Evolutionary conservation across 2,329 filamentous ascomycete genomes (phyloP), one percentile per base, ranked within the genome.

Genomic region (Gyromitra esculenta): DNA sequence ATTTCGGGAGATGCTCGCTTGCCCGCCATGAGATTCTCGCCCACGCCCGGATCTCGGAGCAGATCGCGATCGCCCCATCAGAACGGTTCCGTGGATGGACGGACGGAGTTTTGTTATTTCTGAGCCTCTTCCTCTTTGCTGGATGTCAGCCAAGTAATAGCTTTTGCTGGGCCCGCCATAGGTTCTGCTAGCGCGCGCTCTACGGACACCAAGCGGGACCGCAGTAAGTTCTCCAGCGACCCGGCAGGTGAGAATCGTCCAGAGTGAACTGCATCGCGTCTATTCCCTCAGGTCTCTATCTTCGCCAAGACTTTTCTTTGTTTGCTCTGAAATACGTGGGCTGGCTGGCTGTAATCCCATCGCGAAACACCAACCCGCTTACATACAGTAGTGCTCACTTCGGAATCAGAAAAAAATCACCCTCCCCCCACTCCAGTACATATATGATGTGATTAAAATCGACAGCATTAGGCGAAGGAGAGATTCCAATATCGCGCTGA

Each of bases 321-420:
- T 9, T 54, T 54, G n/a, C 13, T 48, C 13, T 31, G 31, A 25
- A n/a, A 25, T 60, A 59, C 13, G 25, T 31, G 25, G 25, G 25
- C 25, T 31, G 9, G 7, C 52, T 18, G 13, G 8, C 45, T 50
- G 48, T 35, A 31, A 52, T 11, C 25, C 52, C 39, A 70, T n/a
- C 13, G 18, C n/a, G 54, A 52, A 25, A 35, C 18, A 39, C 21
- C 25, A 31, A 31, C n/a, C 11, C 18, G 64, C 64, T 67, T 54
- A 67, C 64, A 18, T 48, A 63, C 48, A 71, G 57, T 64, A 63
- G 68, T 56, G 57, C 68, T 71, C 57, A 71, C 68, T 31, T 31
- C 0, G 25, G 25, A 31, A 4, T 31, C 25, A 31, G 4, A 31
- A 31, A 31, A 31, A 31, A 31, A 3, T 3, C 25, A 4, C 18